phyloP scores from a whole-genome alignment of 352 stramenopile species.

The Pythium grandisporangium region DNA sequence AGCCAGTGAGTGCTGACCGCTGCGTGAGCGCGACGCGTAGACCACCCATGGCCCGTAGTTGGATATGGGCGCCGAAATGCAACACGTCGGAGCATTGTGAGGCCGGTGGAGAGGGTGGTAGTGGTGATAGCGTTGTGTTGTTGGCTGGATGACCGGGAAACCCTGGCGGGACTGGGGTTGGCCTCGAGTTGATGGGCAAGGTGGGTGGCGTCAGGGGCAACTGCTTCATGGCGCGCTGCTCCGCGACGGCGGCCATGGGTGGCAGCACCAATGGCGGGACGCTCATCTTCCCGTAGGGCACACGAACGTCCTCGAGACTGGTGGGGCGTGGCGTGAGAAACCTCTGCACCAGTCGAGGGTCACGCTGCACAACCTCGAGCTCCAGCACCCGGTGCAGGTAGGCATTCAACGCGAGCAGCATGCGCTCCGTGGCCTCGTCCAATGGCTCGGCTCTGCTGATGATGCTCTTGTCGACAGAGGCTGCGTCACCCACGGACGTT shows the following conservation, averaged over 20 bases:
- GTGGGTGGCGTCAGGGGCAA: constrained; percentile 5
- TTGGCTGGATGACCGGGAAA: neutral
- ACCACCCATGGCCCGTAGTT: constrained; percentile 35
- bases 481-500: constrained; percentile 8
- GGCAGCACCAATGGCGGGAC: too few relatives aligned
- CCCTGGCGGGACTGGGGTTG: neutral
- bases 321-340: constrained; percentile 37
- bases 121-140: neutral
- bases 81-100: constrained; percentile 21
- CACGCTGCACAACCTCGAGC: constrained; percentile 28
- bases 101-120: neutral
- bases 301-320: constrained; percentile 18
- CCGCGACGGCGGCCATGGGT: too few relatives aligned
- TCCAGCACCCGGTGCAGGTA: constrained; percentile 59
- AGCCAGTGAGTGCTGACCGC: constrained; percentile 38
- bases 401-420: constrained; percentile 38
- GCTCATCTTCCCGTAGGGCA: too few relatives aligned
- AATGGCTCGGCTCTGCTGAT: too few relatives aligned
- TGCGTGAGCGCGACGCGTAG: constrained; percentile 40
- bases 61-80: constrained; percentile 33
- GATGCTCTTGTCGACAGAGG: too few relatives aligned
- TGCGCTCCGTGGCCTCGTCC: constrained; percentile 25
- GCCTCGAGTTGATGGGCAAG: neutral
- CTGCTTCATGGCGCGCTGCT: constrained; percentile 6
- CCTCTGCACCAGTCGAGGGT: too few relatives aligned